Conservation (phyloP, 2,329 filamentous ascomycete genomes). For the Penicillium sp. region DNA sequence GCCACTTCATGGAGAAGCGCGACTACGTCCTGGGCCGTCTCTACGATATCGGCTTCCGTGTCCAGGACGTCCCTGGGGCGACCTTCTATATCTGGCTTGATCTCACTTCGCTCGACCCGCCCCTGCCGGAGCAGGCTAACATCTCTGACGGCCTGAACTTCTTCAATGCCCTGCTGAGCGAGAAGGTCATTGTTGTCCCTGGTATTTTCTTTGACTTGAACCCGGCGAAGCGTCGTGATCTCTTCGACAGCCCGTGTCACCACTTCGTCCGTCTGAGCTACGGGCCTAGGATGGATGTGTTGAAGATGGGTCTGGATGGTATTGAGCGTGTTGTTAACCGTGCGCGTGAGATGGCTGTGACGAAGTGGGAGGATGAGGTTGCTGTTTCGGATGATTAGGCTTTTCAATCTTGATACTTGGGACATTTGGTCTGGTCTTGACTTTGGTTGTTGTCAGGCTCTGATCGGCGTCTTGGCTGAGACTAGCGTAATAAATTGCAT, state of each 20-base stretch:
- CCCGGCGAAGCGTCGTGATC: slow-evolving; percentile 73
- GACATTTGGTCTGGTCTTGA: neutral
- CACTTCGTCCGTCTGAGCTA: slow-evolving; percentile 81
- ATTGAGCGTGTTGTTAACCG: slow-evolving; percentile 67
- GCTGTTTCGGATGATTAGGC: slow-evolving; percentile 30
- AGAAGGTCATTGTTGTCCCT: slow-evolving; percentile 93
- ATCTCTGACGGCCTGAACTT: slow-evolving; percentile 93
- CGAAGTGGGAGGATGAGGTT: slow-evolving; percentile 31
- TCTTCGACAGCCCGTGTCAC: slow-evolving; percentile 92
- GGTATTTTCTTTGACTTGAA: slow-evolving; percentile 98
- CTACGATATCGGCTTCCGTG: slow-evolving; percentile 74
- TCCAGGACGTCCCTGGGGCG: slow-evolving; percentile 74
- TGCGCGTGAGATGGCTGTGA: slow-evolving; percentile 27
- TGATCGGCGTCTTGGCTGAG: neutral
- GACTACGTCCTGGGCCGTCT: slow-evolving; percentile 80
- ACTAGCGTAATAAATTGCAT: neutral
- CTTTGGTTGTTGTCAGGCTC: neutral
- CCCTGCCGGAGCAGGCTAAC: slow-evolving; percentile 52
- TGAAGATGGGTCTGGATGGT: slow-evolving; percentile 71
- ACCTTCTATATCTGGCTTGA: slow-evolving; percentile 89
- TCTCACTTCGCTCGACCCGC: slow-evolving; percentile 41
- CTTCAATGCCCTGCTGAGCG: slow-evolving; percentile 84
- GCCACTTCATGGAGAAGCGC: slow-evolving; percentile 84
- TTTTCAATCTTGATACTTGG: neutral
- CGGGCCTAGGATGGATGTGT: slow-evolving; percentile 68